Base-by-base conservation (phyloP, 345 rosid genomes). In the Laguncularia racemosa region DNA sequence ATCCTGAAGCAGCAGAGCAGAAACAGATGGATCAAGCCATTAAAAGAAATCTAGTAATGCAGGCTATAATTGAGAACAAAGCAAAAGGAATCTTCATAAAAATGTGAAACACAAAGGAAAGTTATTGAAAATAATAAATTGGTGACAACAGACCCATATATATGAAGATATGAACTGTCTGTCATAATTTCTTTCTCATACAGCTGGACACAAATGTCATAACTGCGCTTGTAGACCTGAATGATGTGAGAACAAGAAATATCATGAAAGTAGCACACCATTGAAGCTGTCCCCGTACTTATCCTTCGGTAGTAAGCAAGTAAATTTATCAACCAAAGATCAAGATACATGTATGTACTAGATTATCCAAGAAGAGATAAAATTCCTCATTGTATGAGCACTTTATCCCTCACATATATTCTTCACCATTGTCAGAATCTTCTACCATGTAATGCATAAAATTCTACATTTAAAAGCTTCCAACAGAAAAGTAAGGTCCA, bases 221-320 rank as follows among this genome's bases (percentile, higher is more conserved):
- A 76, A 66, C 97, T 86, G 63, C 95, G 85, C 68, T 80, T 78
- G 82, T 86, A 86, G 52, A 84, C 97, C 98, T 93, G 83, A 47
- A 52, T 64, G 46, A 54, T 75, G 59, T 50, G 56, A 63, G 12
- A 53, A 16, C 33, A 28, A 38, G 47, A 28, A 48, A 57, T 51
- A 67, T 40, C 14, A 58, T 20, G 46, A 46, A 19, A 54, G 44
- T 5, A n/a, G 4, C 20, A 48, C 33, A 44, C 47, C 17, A 46
- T 14, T 46, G 50, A 16, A 46, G 53, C 44, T 3, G 40, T 33
- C 40, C 40, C 40, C 40, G 1, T 33, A 33, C 10, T 9, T 33
- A 33, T 33, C 9, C 9, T 33, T 33, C 7, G 40, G 40, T 33
- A 33, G 40, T 33, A 33, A 6, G 40, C 40, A 33, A 33, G 40